Conservation (phyloP, 2,329 filamentous ascomycete genomes). For the Gliomastix tumulicola region DNA sequence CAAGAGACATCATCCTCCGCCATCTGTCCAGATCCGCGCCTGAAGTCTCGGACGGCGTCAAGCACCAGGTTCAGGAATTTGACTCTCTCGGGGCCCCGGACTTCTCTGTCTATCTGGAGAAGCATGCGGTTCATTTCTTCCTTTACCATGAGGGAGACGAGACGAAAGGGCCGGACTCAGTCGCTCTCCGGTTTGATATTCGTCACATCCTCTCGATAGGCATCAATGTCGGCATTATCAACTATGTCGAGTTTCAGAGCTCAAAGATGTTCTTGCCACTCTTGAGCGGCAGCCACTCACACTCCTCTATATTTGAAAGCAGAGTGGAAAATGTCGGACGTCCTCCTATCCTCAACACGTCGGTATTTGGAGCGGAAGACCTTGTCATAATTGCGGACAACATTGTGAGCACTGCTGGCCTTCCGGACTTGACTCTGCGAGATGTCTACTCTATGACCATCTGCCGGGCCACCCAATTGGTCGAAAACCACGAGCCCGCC, state of each 20-base stretch:
- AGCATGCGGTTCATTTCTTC: conserved; percentile 55
- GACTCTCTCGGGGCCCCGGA: conserved; percentile 33
- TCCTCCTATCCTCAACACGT: too few species aligned
- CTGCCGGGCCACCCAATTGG: conserved; percentile 1
- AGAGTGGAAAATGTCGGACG: too few species aligned
- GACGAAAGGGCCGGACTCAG: conserved; percentile 9
- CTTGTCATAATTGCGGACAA: too few species aligned
- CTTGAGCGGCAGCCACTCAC: too few species aligned
- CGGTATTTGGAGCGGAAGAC: too few species aligned
- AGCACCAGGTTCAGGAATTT: conserved; percentile 31
- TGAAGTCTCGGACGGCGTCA: conserved; percentile 6
- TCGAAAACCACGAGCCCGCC: neutral
- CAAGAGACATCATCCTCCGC: conserved; percentile 55
- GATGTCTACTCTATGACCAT: neutral
- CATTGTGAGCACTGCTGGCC: neutral
- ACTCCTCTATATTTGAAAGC: too few species aligned
- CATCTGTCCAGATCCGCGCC: conserved; percentile 38
- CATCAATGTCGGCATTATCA: conserved; percentile 56
- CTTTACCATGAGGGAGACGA: conserved; percentile 58
- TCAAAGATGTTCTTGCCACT: conserved; percentile 42
- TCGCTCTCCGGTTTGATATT: conserved; percentile 30
- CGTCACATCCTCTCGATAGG: conserved; percentile 45
- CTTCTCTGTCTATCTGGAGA: conserved; percentile 49
- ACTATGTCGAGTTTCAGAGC: conserved; percentile 55
- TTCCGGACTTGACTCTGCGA: neutral